Evolutionary conservation across 495 filamentous ascomycete species (phyloP), one percentile per base, ranked within the genome.

Genomic region (Chaetomium tenue): DNA sequence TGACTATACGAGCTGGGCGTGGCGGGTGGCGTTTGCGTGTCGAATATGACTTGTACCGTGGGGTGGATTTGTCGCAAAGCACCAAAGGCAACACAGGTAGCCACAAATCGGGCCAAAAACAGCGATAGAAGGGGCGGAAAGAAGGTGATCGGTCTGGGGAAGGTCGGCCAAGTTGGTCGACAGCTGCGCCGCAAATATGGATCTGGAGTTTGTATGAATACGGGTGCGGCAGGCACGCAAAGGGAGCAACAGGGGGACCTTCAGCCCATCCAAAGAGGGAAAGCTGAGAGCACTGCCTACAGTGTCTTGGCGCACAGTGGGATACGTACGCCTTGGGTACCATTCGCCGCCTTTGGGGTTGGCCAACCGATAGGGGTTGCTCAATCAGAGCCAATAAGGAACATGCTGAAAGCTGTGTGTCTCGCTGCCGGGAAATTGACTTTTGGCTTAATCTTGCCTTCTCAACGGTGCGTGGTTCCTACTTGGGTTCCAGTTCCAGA

Each of bases 251-350:
- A 62, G 28, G 30, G 46, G 33, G 37, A 15, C 37, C 55, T 58
- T 67, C 61, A 50, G 61, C 60, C 48, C 25, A 11, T 28, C 61
- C 61, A 40, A 57, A 50, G 61, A 68, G 3, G 56, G 66, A 57
- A 61, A 64, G 66, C 61, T 64, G 61, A 57, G 48, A 63, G 61
- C 61, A 58, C 42, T 20, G 44, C 30, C n/a, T 33, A 61, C 53
- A 33, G 51, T 61, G 46, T 25, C 8, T 33, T 18, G 13, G 30
- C 58, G 18, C 44, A 61, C 61, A 11, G 48, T 26, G 48, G 6
- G 25, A 25, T 26, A 52, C 22, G 25, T 33, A 20, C 33, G 15
- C 4, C 15, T 44, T 16, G 40, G 40, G 33, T 37, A 6, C 13
- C 40, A 44, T 15, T 16, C 40, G 40, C 40, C 9, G 33, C 33